A percentile compares a stretch with the other conserved stretches of the same genome.
Evolutionary conservation across 495 filamentous ascomycete species (phyloP).

Genomic region (Platismatia glauca): DNA sequence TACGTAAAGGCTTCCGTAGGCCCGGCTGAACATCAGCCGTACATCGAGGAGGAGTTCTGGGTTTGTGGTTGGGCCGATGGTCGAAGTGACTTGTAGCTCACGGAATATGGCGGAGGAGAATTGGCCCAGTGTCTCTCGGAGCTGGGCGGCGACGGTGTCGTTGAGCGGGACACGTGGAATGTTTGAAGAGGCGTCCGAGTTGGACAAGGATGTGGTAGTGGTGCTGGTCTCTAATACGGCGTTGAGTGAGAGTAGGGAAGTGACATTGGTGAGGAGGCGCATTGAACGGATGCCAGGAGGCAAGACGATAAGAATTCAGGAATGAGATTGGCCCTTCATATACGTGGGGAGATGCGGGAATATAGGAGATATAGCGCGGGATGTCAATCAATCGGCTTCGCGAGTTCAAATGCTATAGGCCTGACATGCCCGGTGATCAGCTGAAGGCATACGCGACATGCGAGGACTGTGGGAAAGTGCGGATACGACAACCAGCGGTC

Average conservation of each 20-base stretch:
- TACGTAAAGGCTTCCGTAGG: neutral
- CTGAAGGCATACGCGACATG: neutral
- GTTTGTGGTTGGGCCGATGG: neutral
- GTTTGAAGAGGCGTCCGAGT: neutral
- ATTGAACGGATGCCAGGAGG: neutral
- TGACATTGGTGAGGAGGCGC: neutral
- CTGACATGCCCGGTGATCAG: neutral
- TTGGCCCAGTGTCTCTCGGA: neutral
- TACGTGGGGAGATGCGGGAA: neutral
- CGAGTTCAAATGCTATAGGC: no score
- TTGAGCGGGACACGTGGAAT: neutral
- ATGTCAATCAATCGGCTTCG: no score
- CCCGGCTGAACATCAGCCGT: neutral
- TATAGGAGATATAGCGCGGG: neutral
- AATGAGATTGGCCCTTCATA: neutral
- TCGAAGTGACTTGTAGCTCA: neutral
- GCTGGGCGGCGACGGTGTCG: neutral
- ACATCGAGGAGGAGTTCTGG: conserved; percentile 4
- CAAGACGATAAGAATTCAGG: neutral
- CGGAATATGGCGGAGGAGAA: neutral
- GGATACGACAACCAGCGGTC: no score
- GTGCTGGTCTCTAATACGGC: neutral
- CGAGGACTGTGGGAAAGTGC: neutral
- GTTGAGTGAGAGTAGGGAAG: neutral
- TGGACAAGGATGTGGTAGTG: neutral